Percentiles rank a stretch among this genome's conserved stretches.
phyloP scores from a whole-genome alignment of 148 eudicot species.

The Rhododendron kiyosumense region DNA sequence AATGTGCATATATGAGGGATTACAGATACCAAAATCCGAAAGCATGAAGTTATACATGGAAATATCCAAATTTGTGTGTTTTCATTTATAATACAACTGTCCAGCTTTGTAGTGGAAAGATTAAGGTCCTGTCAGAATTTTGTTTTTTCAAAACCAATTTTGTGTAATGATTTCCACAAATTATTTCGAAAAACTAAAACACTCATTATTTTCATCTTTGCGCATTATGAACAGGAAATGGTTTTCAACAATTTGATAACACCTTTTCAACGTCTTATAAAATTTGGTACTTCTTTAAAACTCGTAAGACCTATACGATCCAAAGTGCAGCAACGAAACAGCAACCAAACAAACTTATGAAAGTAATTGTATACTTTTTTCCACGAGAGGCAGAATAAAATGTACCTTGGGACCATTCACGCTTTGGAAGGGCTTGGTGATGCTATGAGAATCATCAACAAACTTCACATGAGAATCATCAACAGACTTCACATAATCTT shows the following conservation, averaged over 20 bases:
- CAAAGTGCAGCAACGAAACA: neutral
- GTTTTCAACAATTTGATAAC: neutral
- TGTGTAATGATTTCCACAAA: neutral
- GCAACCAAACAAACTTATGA: neutral
- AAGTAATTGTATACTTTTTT: neutral
- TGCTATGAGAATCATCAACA: conserved; percentile 36
- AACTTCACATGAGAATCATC: conserved; percentile 33
- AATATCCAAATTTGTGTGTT: conserved; percentile 1
- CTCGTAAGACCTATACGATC: neutral
- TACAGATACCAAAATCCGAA: neutral
- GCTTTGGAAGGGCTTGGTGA: conserved; percentile 30
- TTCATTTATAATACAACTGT: neutral
- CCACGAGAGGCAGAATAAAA: neutral
- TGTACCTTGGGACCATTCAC: conserved; percentile 67
- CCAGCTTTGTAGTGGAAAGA: neutral
- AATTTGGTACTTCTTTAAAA: neutral
- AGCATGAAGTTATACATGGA: neutral
- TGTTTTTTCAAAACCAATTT: neutral
- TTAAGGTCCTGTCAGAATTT: neutral
- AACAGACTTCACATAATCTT: conserved; percentile 44
- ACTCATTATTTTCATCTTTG: neutral
- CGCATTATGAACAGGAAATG: neutral
- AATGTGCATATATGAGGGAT: neutral
- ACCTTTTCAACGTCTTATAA: neutral
- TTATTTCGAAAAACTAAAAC: neutral